Conservation (phyloP, 768 basidiomycete genomes). For the Leccinum disarticulatum region DNA sequence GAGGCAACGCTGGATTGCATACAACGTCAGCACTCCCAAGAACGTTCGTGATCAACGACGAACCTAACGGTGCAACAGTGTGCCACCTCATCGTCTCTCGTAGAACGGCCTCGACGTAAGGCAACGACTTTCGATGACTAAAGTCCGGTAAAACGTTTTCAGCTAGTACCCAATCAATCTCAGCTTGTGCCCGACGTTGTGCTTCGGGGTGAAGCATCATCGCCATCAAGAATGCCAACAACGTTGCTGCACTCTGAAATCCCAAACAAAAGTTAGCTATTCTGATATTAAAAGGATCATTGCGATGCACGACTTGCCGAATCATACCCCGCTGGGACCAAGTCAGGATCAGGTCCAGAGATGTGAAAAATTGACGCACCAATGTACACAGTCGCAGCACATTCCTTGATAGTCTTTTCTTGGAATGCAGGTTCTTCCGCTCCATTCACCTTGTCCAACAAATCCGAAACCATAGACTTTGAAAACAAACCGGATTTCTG, state of each 20-base stretch:
- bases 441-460: slow-evolving; percentile 21
- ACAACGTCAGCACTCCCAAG: slow-evolving; percentile 7
- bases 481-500: slow-evolving; percentile 25
- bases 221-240: slow-evolving; percentile 27
- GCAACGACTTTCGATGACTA: slow-evolving; percentile 23
- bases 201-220: slow-evolving; percentile 33
- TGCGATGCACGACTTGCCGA: slow-evolving; percentile 15
- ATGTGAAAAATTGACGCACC: slow-evolving; percentile 16
- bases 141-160: slow-evolving; percentile 24
- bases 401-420: slow-evolving; percentile 28
- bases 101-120: slow-evolving; percentile 32
- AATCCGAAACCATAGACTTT: slow-evolving; percentile 32
- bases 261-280: not conserved
- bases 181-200: slow-evolving; percentile 31
- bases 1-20: slow-evolving; percentile 25
- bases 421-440: slow-evolving; percentile 12
- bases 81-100: slow-evolving; percentile 36
- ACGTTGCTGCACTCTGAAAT: slow-evolving; percentile 23
- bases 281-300: not conserved
- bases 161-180: slow-evolving; percentile 27
- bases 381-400: slow-evolving; percentile 32
- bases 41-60: not conserved
- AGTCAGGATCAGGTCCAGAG: not conserved
- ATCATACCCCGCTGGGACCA: slow-evolving; percentile 28
- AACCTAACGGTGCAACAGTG: slow-evolving; percentile 30